Percentiles rank a stretch among this genome's conserved stretches.
Conservation (phyloP, 1,284 basidiomycete genomes). For the Tranzscheliella williamsii region DNA sequence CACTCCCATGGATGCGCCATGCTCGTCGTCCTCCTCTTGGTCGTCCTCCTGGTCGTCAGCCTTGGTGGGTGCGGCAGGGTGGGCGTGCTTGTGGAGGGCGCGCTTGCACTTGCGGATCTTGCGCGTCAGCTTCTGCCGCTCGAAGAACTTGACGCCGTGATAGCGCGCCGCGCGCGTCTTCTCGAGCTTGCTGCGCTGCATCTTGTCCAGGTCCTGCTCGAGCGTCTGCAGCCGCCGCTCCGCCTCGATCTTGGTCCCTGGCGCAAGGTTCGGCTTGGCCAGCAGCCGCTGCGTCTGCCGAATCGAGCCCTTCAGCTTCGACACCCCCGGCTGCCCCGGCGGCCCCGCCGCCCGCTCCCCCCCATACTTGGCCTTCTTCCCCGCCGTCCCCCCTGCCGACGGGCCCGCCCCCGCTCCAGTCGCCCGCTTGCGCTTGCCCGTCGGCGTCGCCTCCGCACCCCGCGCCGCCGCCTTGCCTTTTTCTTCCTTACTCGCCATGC, state of each 20-base stretch:
- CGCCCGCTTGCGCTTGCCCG: background rate
- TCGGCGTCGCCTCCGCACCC: background rate
- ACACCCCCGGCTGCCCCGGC: constrained; percentile 18
- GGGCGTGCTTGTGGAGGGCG: constrained; percentile 6
- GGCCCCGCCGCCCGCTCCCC: constrained; percentile 12
- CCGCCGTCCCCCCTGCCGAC: background rate
- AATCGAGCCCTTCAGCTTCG: constrained; percentile 43
- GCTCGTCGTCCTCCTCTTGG: constrained; percentile 4
- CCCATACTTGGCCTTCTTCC: constrained; percentile 13
- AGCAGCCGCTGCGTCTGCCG: constrained; percentile 48
- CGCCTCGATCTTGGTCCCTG: constrained; percentile 45
- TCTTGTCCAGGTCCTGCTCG: constrained; percentile 28
- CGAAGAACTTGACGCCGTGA: constrained; percentile 46
- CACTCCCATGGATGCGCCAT: background rate
- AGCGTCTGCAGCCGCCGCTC: constrained; percentile 42
- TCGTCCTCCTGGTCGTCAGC: constrained; percentile 6
- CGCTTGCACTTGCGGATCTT: constrained; percentile 22
- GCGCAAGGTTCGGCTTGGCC: constrained; percentile 38
- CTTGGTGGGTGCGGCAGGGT: constrained; percentile 1
- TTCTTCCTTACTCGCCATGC: background rate
- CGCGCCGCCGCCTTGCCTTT: background rate
- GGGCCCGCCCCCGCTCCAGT: background rate
- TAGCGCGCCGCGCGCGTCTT: constrained; percentile 21
- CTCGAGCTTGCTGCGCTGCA: background rate
- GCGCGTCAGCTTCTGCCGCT: constrained; percentile 29